These are phyloP conservation scores for Rhodomyrtus psidioides DNA, from an alignment of 441 rosid species.

Conservation along the genomic window DNA sequence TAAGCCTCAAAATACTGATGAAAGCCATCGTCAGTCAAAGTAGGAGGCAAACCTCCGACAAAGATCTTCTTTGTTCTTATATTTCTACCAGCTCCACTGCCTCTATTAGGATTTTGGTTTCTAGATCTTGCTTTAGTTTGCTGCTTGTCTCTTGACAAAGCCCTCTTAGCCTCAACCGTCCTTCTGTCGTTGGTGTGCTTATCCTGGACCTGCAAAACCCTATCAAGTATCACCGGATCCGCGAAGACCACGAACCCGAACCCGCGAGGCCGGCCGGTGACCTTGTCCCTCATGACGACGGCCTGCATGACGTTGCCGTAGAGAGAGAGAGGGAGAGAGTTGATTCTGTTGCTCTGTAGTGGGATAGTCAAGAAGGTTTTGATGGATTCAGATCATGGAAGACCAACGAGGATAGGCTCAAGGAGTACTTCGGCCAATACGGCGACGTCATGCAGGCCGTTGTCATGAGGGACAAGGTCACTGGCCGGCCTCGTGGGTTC, in stretches of 20 bases:
- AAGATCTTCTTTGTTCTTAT: slow-evolving; percentile 83
- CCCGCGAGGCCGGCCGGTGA: slow-evolving; percentile 77
- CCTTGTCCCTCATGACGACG: slow-evolving; percentile 79
- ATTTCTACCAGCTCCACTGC: slow-evolving; percentile 47
- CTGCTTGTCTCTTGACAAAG: slow-evolving; percentile 93
- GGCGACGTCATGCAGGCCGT: slow-evolving; percentile 73
- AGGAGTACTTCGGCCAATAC: slow-evolving; percentile 61
- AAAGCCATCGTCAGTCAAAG: slow-evolving; percentile 73
- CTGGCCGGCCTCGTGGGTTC: slow-evolving; percentile 80
- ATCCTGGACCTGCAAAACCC: slow-evolving; percentile 73
- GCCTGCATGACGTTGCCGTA: slow-evolving; percentile 75
- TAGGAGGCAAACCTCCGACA: slow-evolving; percentile 94
- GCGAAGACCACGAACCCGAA: slow-evolving; percentile 85
- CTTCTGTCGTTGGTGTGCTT: slow-evolving; percentile 82
- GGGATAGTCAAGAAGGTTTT: too few relatives aligned
- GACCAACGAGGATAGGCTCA: slow-evolving; percentile 67
- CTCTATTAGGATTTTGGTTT: slow-evolving; percentile 46
- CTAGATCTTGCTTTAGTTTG: slow-evolving; percentile 57
- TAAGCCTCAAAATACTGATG: slow-evolving; percentile 76
- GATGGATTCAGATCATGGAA: slow-evolving; percentile 99
- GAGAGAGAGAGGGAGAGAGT: background rate
- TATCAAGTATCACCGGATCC: slow-evolving; percentile 66
- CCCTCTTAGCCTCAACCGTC: slow-evolving; percentile 90
- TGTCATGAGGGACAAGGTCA: slow-evolving; percentile 80
- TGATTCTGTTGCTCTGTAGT: too few relatives aligned